Conservation (phyloP, 2,329 filamentous ascomycete genomes). For the Aspergillus aculeatus region DNA sequence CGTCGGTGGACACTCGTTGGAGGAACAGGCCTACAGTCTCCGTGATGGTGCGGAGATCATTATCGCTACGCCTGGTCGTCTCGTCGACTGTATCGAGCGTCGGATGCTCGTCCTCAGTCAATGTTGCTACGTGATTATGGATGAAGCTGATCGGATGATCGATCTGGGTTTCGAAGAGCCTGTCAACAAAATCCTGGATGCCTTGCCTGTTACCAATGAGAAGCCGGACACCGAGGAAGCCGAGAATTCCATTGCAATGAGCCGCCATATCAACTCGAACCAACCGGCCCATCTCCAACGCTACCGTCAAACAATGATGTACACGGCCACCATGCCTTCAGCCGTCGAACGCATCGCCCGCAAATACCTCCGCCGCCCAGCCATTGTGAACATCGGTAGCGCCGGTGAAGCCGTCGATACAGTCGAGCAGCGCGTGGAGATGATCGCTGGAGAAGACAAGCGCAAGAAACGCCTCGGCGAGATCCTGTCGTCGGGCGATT, state of each 20-base stretch:
- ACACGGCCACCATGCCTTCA: constrained; percentile 96
- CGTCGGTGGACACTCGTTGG: constrained; percentile 93
- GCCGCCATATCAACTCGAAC: constrained; percentile 68
- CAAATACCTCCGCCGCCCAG: constrained; percentile 89
- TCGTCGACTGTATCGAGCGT: constrained; percentile 95
- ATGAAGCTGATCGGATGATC: constrained; percentile 98
- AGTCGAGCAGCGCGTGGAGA: constrained; percentile 94
- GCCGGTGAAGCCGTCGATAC: constrained; percentile 95
- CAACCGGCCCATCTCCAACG: constrained; percentile 50
- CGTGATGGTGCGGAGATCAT: constrained; percentile 95
- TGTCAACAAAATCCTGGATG: constrained; percentile 95
- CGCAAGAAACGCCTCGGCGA: constrained; percentile 94
- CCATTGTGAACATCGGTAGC: constrained; percentile 92
- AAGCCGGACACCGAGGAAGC: constrained; percentile 93
- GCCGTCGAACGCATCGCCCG: constrained; percentile 94
- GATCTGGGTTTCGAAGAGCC: constrained; percentile 97
- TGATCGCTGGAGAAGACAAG: constrained; percentile 86
- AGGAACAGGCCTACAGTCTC: constrained; percentile 87
- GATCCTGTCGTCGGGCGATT: constrained; percentile 77
- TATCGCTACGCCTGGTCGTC: constrained; percentile 94
- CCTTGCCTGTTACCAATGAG: constrained; percentile 86
- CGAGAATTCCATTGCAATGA: constrained; percentile 84
- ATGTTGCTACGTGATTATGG: constrained; percentile 98
- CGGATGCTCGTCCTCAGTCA: constrained; percentile 89
- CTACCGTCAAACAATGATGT: constrained; percentile 99